Base-by-base conservation (phyloP, 768 basidiomycete genomes). In the Sarcodon sp. region DNA sequence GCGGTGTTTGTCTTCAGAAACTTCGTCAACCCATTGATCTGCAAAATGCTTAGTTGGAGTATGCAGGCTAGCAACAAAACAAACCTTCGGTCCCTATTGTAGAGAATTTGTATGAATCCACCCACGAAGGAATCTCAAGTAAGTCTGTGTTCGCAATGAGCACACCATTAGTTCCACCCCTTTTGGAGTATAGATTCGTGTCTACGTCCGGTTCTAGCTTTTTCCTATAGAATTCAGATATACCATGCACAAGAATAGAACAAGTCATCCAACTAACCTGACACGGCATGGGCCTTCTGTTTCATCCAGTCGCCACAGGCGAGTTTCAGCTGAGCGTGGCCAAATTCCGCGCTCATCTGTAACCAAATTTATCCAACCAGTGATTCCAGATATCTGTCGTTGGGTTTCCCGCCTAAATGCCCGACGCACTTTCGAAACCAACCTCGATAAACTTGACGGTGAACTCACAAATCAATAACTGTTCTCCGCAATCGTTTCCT, bases 281-380 rank as follows among this genome's bases (percentile, higher is more conserved):
- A 87, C 84, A 43, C 91, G 77, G 55, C 87, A 75, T 1, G 90
- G 91, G 1, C 91, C 92, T 57, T 96, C 92, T 1, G 90, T 92
- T 56, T 93, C 91, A 52, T 94, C 92, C 41, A 94, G 63, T 33
- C 82, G 68, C 92, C 92, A 94, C 9, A 73, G 55, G 6, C 65
- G 65, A 18, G 66, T 65, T 2, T 57, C 65, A 36, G 68, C 68
- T 12, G 70, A 61, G 39, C 75, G 71, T 1, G 81, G 78, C 91
- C 92, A 94, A 10, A 94, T 58, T 0, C 90, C 90, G 16, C 87
- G 74, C 59, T 94, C 92, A 0, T 79, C 79, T 2, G 77, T 77
- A 18, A 86, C 64, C 7, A 77, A 57, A 36, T 75, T 62, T 0
- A 76, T 68, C 73, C 83, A 84, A 45, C 82, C 79, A 32, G 72